Evolutionary conservation across 371 early-diverging fungal species (phyloP), one percentile per base, ranked within the genome.

Genomic region (Dichotomocladium elegans): DNA sequence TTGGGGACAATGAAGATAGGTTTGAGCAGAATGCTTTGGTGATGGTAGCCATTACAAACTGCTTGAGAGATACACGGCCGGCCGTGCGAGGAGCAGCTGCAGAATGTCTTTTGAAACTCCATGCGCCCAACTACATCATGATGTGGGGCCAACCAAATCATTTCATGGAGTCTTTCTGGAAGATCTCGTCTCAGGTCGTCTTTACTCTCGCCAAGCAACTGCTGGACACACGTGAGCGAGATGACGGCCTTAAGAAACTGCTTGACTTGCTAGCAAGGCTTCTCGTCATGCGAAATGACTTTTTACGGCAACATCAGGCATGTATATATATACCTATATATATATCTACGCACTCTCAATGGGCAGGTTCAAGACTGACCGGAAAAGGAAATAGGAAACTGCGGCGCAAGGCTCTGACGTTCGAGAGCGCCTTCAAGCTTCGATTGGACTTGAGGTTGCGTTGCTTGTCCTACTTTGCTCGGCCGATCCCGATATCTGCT

Each of bases 401-500:
- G 64, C 78, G 5, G 63, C 63, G 51, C 69, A 78, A 50, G 83
- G 73, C 4, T 61, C 74, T 24, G 77, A 77, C 9, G 66, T 68
- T 0, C 74, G 75, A 10, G 90, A 90, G 34, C 70, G 88, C n/a
- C 59, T 82, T 11, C 81, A 82, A 22, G 80, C 87, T 2, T 68
- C 78, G 29, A 75, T 88, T 1, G 77, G 85, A 0, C 55, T 91
- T 19, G 93, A 93, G 58, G 80, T 86, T 33, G 81, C 87, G 1
- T 68, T 93, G 15, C 61, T 91, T 5, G 82, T 90, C 14, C 67
- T 86, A 5, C 61, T 91, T 29, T 89, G 90, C 47, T 86, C 85
- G 6, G 66, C 89, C 0, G 83, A 86, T 26, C 75, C 83, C 9
- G 90, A 87, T n/a, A 79, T 89, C 12, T 79, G 83, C 45, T 71